phyloP scores from a whole-genome alignment of 306 rosid genomes.

The Prunus mira region DNA sequence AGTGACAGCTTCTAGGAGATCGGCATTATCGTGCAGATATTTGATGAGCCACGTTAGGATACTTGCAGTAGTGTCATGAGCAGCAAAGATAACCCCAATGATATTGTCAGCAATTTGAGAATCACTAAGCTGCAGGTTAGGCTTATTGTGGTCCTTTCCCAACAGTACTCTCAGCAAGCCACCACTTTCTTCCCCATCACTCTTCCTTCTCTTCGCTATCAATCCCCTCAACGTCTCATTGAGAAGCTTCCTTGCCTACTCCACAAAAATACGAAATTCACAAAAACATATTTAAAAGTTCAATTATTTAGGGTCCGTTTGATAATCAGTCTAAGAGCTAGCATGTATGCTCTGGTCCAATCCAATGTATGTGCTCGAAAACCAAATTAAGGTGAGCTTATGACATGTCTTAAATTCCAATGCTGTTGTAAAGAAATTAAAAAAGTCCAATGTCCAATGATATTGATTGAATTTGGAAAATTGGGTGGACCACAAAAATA shows the following conservation, averaged over 20 bases:
- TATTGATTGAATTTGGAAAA: background rate
- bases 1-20: conserved; percentile 57
- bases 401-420: background rate
- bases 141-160: conserved; percentile 23
- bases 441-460: background rate
- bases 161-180: conserved; percentile 58
- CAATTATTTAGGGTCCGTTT: no score
- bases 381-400: background rate
- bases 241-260: conserved; percentile 73
- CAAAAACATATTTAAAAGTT: no score
- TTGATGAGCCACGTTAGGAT: conserved; percentile 79
- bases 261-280: background rate
- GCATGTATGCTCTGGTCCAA: no score
- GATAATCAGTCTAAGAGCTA: no score
- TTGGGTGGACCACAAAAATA: background rate
- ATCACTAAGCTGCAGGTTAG: conserved; percentile 34
- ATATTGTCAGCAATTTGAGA: conserved; percentile 83
- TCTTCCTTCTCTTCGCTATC: conserved; percentile 55
- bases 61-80: conserved; percentile 93
- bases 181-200: conserved; percentile 30
- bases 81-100: conserved; percentile 91
- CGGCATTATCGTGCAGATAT: conserved; percentile 62
- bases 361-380: background rate
- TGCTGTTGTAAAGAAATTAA: background rate
- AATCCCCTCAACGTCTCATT: conserved; percentile 52